Conservation (phyloP, 1,284 basidiomycete species). For the Violaceomyces palustris region DNA sequence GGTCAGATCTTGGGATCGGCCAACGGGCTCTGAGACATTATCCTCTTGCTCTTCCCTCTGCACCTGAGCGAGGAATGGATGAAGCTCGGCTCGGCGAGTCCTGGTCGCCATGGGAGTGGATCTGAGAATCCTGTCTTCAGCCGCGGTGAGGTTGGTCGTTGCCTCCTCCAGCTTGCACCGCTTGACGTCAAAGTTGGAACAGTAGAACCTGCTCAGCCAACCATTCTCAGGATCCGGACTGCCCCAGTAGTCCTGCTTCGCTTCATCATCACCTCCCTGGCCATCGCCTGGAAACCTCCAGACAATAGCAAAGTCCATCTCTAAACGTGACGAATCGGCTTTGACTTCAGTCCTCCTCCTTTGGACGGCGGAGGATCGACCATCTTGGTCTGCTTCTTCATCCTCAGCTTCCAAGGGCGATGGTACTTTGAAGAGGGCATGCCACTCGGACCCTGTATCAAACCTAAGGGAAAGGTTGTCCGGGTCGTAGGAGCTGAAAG, state of each 20-base stretch:
- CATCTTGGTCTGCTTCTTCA: conserved; percentile 1
- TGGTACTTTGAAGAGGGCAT: conserved; percentile 36
- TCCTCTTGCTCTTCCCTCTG: neutral
- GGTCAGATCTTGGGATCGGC: conserved; percentile 21
- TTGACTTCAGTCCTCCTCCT: conserved; percentile 13
- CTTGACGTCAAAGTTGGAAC: conserved; percentile 38
- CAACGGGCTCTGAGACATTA: neutral
- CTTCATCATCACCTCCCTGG: conserved; percentile 28
- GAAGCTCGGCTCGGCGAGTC: too few species aligned
- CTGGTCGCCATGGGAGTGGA: too few species aligned
- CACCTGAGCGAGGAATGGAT: too few species aligned
- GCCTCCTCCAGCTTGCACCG: too few species aligned
- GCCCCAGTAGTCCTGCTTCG: conserved; percentile 29
- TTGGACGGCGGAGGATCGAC: conserved; percentile 7
- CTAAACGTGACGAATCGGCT: conserved; percentile 26
- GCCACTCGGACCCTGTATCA: conserved; percentile 35
- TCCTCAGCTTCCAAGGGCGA: conserved; percentile 12
- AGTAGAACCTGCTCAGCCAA: conserved; percentile 46
- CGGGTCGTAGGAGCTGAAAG: conserved; percentile 28
- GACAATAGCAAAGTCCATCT: conserved; percentile 39
- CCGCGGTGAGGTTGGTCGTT: too few species aligned
- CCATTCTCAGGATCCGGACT: conserved; percentile 41
- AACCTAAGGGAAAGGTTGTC: conserved; percentile 31
- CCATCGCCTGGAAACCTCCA: conserved; percentile 47
- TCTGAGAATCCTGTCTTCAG: too few species aligned